Conservation (phyloP, 139 green algal species). For the Chloropicon primus region DNA sequence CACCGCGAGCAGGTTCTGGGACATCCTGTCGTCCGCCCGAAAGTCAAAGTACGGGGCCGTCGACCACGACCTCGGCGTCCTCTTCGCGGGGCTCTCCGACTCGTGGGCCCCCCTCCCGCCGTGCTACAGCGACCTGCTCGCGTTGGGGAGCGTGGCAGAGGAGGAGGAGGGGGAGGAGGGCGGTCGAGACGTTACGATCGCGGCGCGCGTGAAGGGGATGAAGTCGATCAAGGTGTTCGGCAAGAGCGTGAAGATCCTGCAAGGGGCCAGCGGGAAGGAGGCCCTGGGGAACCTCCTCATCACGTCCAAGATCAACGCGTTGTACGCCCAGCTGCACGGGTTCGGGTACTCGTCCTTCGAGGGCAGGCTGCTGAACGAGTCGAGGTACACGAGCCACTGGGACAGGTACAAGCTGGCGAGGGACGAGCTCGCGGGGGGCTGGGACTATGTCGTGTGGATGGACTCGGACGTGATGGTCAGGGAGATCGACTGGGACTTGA, state of each 20-base stretch:
- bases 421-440: not conserved
- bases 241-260: not conserved
- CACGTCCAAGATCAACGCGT: not conserved
- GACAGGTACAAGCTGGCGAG: not conserved
- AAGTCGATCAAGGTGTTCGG: not conserved
- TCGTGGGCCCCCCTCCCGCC: not conserved
- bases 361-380: not conserved
- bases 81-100: not conserved
- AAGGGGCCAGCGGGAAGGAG: not conserved
- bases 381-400: not conserved
- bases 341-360: not conserved
- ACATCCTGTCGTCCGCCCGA: not conserved
- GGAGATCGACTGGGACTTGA: not conserved
- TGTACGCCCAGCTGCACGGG: not conserved
- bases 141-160: too few species aligned
- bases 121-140: not conserved
- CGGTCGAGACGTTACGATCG: too few species aligned
- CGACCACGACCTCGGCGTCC: too few species aligned
- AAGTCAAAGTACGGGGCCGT: not conserved
- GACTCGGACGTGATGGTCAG: not conserved
- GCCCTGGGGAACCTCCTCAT: not conserved
- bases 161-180: too few species aligned
- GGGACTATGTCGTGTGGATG: not conserved
- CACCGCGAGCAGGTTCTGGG: not conserved
- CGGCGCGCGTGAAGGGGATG: too few species aligned